Conservation (phyloP, 345 rosid genomes). For the Eucalyptus tenuipes region DNA sequence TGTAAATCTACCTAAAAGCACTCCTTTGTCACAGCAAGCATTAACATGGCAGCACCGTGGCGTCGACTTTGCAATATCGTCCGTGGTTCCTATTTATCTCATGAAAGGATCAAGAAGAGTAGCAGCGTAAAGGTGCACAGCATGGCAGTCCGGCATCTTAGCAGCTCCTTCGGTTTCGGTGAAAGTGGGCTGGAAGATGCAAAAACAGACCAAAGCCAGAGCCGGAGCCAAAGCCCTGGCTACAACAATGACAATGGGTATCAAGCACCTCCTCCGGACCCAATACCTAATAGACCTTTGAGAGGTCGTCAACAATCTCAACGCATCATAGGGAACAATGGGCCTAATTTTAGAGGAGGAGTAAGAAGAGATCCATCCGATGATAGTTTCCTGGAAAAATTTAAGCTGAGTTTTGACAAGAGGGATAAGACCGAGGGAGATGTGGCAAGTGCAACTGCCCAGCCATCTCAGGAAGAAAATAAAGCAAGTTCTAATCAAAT, state of each 20-base stretch:
- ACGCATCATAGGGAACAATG: not conserved
- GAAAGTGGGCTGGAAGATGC: not conserved
- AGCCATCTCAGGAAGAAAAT: constrained; percentile 1
- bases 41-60: not conserved
- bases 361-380: constrained; percentile 27
- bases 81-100: not conserved
- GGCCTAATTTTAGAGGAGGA: not conserved
- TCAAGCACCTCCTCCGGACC: constrained; percentile 40
- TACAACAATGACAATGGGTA: not conserved
- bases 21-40: not conserved
- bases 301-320: constrained; percentile 24
- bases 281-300: constrained; percentile 44
- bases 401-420: constrained; percentile 38
- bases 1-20: not conserved
- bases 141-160: not conserved
- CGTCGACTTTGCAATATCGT: not conserved
- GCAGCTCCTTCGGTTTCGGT: not conserved
- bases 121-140: not conserved
- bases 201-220: not conserved
- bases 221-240: not conserved
- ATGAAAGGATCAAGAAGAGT: not conserved
- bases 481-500: not conserved
- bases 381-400: constrained; percentile 43
- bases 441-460: not conserved
- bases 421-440: not conserved